Evolutionary conservation across 2,329 filamentous ascomycete genomes (phyloP).

Genomic region (Incumbomyces lentus): DNA sequence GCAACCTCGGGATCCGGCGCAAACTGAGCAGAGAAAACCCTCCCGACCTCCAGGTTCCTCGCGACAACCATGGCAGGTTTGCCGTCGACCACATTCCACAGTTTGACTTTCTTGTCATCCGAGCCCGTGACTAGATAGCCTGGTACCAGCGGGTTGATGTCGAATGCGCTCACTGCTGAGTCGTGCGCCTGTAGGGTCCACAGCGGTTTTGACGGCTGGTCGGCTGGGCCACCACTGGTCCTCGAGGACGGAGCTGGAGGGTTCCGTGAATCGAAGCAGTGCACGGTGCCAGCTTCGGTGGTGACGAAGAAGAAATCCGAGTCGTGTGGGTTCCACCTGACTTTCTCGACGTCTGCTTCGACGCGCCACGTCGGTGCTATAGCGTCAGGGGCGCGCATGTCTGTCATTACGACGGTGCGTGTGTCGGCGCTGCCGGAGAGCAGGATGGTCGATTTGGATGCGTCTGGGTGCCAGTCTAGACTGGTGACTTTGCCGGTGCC

Average conservation of each 20-base stretch:
- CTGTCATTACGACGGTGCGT: slow-evolving; percentile 81
- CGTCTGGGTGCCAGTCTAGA: slow-evolving; percentile 78
- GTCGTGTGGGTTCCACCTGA: slow-evolving; percentile 89
- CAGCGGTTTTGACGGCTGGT: slow-evolving; percentile 67
- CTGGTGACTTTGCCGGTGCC: slow-evolving; percentile 90
- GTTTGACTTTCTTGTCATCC: slow-evolving; percentile 87
- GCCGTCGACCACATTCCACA: slow-evolving; percentile 78
- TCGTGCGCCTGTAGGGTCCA: slow-evolving; percentile 97
- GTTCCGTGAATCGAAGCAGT: slow-evolving; percentile 80
- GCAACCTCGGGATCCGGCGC: slow-evolving; percentile 83
- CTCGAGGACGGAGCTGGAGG: slow-evolving; percentile 48
- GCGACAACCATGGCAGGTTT: slow-evolving; percentile 86
- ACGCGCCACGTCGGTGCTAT: slow-evolving; percentile 80
- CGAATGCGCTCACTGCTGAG: slow-evolving; percentile 80
- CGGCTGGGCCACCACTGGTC: slow-evolving; percentile 46
- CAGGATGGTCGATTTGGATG: slow-evolving; percentile 68
- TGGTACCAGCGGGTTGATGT: slow-evolving; percentile 79
- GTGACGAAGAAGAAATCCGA: slow-evolving; percentile 90
- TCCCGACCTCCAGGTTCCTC: slow-evolving; percentile 84
- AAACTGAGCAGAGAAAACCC: slow-evolving; percentile 84
- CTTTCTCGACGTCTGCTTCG: slow-evolving; percentile 86
- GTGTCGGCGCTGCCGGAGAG: slow-evolving; percentile 85
- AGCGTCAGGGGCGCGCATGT: slow-evolving; percentile 86
- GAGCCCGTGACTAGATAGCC: slow-evolving; percentile 91
- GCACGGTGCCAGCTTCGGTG: slow-evolving; percentile 82